phyloP scores from a whole-genome alignment of 2,329 filamentous ascomycete genomes.

The Curvularia spicifera region DNA sequence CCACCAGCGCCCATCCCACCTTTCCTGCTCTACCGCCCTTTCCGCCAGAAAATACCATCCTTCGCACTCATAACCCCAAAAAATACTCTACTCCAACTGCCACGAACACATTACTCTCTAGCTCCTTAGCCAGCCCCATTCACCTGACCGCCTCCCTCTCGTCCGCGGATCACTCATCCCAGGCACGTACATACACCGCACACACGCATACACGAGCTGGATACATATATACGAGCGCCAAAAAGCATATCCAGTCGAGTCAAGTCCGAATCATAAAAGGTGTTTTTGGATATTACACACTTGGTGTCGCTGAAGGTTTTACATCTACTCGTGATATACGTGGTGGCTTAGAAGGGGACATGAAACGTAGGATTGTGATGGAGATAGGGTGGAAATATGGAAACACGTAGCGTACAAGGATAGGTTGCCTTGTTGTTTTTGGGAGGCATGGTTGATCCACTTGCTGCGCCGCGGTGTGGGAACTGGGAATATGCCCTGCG shows the following conservation, averaged over 20 bases:
- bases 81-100: background rate
- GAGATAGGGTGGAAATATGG: no score
- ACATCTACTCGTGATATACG: background rate
- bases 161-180: background rate
- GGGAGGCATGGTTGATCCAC: background rate
- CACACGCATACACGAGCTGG: background rate
- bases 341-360: no score
- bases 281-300: no score
- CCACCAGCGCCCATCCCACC: background rate
- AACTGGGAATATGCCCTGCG: background rate
- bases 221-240: no score
- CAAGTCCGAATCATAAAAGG: no score
- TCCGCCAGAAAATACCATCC: background rate
- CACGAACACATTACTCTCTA: background rate
- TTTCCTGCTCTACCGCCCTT: background rate
- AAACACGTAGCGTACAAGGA: conserved; percentile 1
- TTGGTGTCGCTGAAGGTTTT: background rate
- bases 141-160: background rate
- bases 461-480: no score
- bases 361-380: no score
- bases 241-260: no score
- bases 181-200: background rate
- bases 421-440: background rate
- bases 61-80: background rate
- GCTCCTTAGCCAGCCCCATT: background rate